Percentiles rank a stretch among this genome's conserved stretches.
These are phyloP conservation scores for Claviceps quebecensis DNA, from an alignment of 2,329 filamentous ascomycete genomes.

Conservation along the genomic window DNA sequence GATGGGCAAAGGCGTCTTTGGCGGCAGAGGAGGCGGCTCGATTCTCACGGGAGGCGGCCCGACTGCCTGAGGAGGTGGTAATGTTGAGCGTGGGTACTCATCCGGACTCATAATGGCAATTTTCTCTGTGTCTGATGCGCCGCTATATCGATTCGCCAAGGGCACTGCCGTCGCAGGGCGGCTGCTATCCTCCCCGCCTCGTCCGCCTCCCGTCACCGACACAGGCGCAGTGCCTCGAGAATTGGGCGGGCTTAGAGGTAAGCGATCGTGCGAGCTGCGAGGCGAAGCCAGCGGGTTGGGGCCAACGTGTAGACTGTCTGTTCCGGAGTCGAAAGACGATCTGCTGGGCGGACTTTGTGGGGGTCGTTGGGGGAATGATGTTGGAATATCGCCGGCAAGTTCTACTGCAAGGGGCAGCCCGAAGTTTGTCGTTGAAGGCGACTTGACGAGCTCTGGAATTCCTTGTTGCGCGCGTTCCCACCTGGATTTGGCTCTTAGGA, in stretches of 20 bases:
- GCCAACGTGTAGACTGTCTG: conserved; percentile 32
- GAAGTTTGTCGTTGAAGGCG: conserved; percentile 24
- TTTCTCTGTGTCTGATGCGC: conserved; percentile 49
- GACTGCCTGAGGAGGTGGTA: conserved; percentile 18
- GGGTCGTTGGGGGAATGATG: conserved; percentile 19
- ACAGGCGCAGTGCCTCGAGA: conserved; percentile 12
- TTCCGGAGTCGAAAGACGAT: conserved; percentile 43
- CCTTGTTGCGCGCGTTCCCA: conserved; percentile 37
- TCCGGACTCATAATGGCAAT: conserved; percentile 50
- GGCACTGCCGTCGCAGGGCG: conserved; percentile 42
- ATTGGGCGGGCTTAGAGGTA: conserved; percentile 20
- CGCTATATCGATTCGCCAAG: conserved; percentile 44
- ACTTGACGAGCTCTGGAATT: conserved; percentile 30
- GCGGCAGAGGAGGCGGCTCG: conserved; percentile 58
- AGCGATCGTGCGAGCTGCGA: conserved; percentile 34
- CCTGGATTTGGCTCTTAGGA: conserved; percentile 60
- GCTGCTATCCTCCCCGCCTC: conserved; percentile 23
- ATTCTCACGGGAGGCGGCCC: conserved; percentile 23
- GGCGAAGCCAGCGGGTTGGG: conserved; percentile 28
- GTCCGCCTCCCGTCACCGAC: conserved; percentile 8
- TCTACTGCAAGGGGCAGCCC: conserved; percentile 39
- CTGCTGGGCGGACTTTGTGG: conserved; percentile 28
- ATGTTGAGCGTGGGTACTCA: conserved; percentile 33
- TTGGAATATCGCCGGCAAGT: conserved; percentile 41
- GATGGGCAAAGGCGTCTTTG: conserved; percentile 56